These are phyloP conservation scores for Botrytis galanthina DNA, from an alignment of 2,329 filamentous ascomycete genomes.

Conservation along the genomic window DNA sequence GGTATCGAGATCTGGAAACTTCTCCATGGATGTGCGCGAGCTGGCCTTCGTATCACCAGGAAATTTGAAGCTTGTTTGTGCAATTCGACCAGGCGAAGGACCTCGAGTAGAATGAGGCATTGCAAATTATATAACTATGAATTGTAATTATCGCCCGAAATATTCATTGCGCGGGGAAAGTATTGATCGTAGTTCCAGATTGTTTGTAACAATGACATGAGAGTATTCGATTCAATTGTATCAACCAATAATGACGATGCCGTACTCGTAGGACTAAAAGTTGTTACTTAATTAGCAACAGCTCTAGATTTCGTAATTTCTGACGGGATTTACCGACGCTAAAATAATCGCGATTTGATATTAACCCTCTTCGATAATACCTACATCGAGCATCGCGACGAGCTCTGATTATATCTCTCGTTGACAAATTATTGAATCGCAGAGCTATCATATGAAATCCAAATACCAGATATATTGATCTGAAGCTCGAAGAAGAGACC, in stretches of 20 bases:
- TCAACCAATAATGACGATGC: conserved; percentile 6
- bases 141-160: conserved; percentile 5
- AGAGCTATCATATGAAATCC: background rate
- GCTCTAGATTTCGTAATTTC: conserved; percentile 4
- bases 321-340: conserved; percentile 26
- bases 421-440: background rate
- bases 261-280: background rate
- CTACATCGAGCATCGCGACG: background rate
- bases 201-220: conserved; percentile 21
- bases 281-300: background rate
- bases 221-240: conserved; percentile 15
- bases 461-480: background rate
- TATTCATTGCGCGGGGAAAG: conserved; percentile 16
- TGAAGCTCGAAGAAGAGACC: background rate
- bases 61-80: conserved; percentile 33
- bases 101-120: conserved; percentile 47
- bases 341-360: conserved; percentile 30
- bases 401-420: background rate
- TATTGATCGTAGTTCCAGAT: conserved; percentile 19
- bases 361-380: conserved; percentile 17
- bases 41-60: conserved; percentile 32
- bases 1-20: conserved; percentile 56
- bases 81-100: conserved; percentile 39
- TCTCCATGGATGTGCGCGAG: conserved; percentile 47
- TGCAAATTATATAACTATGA: conserved; percentile 6